phyloP scores from a whole-genome alignment of 2,329 filamentous ascomycete species.

The Pseudofabraea citricarpa region DNA sequence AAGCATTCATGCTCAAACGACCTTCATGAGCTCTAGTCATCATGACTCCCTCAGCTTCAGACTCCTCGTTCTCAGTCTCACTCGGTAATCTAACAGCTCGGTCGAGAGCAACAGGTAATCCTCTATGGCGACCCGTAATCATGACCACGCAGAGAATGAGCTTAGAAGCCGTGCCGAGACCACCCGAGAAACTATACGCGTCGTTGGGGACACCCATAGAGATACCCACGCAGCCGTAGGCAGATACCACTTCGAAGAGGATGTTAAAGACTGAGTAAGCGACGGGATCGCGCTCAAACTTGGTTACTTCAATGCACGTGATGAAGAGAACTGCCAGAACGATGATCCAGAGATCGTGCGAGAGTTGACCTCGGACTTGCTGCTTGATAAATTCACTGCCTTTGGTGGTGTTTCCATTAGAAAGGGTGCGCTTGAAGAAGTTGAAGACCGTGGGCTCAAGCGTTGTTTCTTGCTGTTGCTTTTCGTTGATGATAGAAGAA shows the following conservation, averaged over 20 bases:
- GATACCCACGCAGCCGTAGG: conserved; percentile 59
- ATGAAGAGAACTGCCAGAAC: conserved; percentile 56
- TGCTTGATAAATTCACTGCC: conserved; percentile 19
- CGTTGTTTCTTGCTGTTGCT: neutral
- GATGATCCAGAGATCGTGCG: conserved; percentile 64
- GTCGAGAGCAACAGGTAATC: conserved; percentile 51
- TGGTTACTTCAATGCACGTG: conserved; percentile 51
- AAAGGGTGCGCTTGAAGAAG: conserved; percentile 9
- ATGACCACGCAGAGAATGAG: conserved; percentile 53
- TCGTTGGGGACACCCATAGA: conserved; percentile 49
- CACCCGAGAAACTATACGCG: conserved; percentile 50
- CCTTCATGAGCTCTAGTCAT: neutral
- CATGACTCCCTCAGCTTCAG: neutral
- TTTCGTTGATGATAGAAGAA: neutral
- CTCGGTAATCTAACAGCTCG: conserved; percentile 43
- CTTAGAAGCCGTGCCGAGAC: conserved; percentile 51
- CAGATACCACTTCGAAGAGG: conserved; percentile 51
- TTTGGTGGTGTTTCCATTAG: neutral
- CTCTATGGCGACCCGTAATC: conserved; percentile 51
- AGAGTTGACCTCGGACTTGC: conserved; percentile 59
- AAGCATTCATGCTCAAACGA: neutral
- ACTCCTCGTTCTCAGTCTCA: conserved; percentile 15
- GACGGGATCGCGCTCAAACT: conserved; percentile 45
- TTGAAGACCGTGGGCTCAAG: neutral
- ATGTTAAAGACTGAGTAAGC: conserved; percentile 57